These are phyloP conservation scores for Hygrophoropsis aurantiaca DNA, from an alignment of 768 basidiomycete species.

Conservation along the genomic window DNA sequence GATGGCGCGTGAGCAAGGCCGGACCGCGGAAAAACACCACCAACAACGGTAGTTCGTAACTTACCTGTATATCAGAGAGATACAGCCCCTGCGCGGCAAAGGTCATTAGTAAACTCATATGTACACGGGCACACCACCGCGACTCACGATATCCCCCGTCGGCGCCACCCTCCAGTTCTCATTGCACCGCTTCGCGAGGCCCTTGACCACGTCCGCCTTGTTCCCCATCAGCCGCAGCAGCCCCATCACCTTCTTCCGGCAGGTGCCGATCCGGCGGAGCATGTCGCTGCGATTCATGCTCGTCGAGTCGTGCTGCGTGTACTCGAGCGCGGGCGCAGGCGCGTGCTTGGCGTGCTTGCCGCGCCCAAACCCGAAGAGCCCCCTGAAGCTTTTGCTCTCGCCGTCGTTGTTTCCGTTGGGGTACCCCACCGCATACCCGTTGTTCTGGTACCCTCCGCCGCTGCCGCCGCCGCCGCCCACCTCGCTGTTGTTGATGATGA, in stretches of 20 bases:
- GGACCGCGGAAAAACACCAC: not conserved
- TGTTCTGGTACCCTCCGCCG: too few species aligned
- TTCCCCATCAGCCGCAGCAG: constrained; percentile 95
- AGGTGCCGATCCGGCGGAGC: constrained; percentile 94
- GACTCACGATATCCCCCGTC: constrained; percentile 88
- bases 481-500: constrained; percentile 85
- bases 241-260: constrained; percentile 99
- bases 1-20: not conserved
- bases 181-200: constrained; percentile 95
- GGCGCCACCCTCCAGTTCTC: constrained; percentile 99
- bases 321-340: too few species aligned
- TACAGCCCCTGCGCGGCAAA: constrained; percentile 70
- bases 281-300: constrained; percentile 78
- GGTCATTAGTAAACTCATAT: constrained; percentile 3
- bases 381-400: too few species aligned
- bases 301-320: too few species aligned
- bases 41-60: constrained; percentile 2
- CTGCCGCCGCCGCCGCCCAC: too few species aligned
- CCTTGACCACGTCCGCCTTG: constrained; percentile 99
- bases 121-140: not conserved
- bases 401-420: too few species aligned
- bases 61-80: constrained; percentile 89
- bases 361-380: too few species aligned
- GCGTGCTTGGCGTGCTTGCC: too few species aligned
- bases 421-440: too few species aligned